phyloP scores from a whole-genome alignment of 306 rosid genomes.

The Sicyos baderoa region DNA sequence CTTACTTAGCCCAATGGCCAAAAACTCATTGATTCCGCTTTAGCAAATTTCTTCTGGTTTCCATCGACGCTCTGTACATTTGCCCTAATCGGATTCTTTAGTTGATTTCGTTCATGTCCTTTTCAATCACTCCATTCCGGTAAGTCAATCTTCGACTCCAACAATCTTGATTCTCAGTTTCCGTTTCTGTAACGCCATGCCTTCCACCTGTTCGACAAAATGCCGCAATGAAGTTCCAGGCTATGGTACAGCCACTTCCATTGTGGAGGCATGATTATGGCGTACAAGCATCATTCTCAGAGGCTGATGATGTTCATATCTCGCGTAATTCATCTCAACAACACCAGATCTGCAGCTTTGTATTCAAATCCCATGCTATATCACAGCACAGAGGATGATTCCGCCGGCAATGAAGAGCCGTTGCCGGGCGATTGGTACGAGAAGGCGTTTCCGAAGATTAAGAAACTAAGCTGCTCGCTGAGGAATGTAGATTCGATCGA shows the following conservation, averaged over 20 bases:
- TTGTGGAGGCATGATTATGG: background rate
- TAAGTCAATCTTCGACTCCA: background rate
- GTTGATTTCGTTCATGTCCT: background rate
- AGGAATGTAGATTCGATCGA: conserved; percentile 48
- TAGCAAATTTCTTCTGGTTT: no score
- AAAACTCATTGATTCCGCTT: no score
- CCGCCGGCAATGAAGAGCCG: conserved; percentile 28
- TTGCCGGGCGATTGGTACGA: conserved; percentile 41
- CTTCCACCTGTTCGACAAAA: conserved; percentile 25
- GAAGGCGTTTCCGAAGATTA: conserved; percentile 37
- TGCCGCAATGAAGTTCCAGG: conserved; percentile 22
- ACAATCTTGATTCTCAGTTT: background rate
- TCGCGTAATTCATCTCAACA: conserved; percentile 21
- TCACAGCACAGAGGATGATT: conserved; percentile 41
- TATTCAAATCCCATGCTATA: conserved; percentile 31
- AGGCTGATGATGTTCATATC: background rate
- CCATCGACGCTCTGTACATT: no score
- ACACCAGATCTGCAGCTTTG: conserved; percentile 27
- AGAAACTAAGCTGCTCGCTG: conserved; percentile 33
- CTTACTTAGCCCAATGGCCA: no score
- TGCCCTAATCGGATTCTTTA: background rate
- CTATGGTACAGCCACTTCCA: background rate
- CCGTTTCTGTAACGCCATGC: conserved; percentile 6
- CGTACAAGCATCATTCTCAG: background rate
- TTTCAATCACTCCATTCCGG: background rate